Evolutionary conservation across 2,329 filamentous ascomycete species (phyloP).

Genomic region (Trichophyton benhamiae): DNA sequence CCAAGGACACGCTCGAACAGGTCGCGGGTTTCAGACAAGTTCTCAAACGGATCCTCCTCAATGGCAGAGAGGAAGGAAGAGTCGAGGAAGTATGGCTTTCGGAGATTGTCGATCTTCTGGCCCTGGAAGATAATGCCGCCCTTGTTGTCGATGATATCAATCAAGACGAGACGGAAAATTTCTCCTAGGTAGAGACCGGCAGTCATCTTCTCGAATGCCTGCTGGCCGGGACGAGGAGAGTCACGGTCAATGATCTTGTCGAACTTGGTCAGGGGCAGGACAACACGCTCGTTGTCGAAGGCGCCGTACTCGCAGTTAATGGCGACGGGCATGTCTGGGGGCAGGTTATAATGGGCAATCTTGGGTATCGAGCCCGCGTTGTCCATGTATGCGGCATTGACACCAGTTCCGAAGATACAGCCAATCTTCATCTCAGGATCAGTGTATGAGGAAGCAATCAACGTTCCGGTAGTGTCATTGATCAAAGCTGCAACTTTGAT

Average conservation of each 20-base stretch:
- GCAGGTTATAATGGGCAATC: constrained; percentile 79
- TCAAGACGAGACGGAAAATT: constrained; percentile 76
- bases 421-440: constrained; percentile 85
- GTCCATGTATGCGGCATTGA: constrained; percentile 98
- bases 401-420: constrained; percentile 96
- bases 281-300: constrained; percentile 85
- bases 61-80: constrained; percentile 86
- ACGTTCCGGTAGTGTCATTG: constrained; percentile 93
- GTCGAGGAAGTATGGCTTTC: constrained; percentile 80
- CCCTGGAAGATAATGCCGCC: constrained; percentile 65
- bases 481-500: constrained; percentile 89
- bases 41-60: constrained; percentile 93
- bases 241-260: constrained; percentile 81
- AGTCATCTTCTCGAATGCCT: constrained; percentile 97
- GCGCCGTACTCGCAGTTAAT: constrained; percentile 98
- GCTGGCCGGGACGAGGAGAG: constrained; percentile 83
- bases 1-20: constrained; percentile 65
- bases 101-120: constrained; percentile 68
- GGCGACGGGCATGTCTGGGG: constrained; percentile 71
- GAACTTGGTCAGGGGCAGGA: constrained; percentile 74
- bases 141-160: constrained; percentile 72
- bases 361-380: constrained; percentile 83
- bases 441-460: constrained; percentile 96
- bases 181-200: constrained; percentile 89
- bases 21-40: constrained; percentile 76